phyloP scores from a whole-genome alignment of 306 rosid genomes.

The Lupinus albus region DNA sequence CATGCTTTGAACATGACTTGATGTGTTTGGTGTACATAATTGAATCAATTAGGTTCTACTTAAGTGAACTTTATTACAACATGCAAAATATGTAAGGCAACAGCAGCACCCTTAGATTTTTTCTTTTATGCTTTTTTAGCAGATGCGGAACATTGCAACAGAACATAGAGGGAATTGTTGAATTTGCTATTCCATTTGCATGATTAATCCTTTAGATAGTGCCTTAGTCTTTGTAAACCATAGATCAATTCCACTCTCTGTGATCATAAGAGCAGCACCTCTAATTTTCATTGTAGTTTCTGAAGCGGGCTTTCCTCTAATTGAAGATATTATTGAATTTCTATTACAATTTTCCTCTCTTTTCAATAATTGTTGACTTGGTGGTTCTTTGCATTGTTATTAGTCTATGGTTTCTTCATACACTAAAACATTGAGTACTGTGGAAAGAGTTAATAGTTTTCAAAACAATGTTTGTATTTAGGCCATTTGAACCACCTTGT shows the following conservation, averaged over 20 bases:
- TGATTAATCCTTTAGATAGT: slow-evolving; percentile 2
- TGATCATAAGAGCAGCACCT: background rate
- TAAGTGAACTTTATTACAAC: background rate
- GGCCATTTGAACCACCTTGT: background rate
- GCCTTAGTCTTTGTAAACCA: background rate
- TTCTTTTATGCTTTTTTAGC: background rate
- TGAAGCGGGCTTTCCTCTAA: background rate
- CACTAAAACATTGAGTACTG: background rate
- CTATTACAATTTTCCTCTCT: background rate
- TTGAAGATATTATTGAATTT: slow-evolving; percentile 5
- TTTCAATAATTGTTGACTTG: background rate
- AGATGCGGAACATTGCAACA: background rate
- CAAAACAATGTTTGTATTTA: background rate
- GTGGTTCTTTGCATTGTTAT: slow-evolving; percentile 1
- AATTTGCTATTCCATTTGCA: background rate
- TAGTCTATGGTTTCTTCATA: background rate
- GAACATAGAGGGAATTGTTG: slow-evolving; percentile 3
- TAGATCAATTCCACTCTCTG: background rate
- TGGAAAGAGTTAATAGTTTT: background rate
- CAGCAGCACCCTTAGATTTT: background rate
- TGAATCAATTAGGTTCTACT: background rate
- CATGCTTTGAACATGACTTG: background rate
- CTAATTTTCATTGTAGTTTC: background rate
- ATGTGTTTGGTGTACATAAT: background rate
- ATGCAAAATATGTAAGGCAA: background rate